Evolutionary conservation across 2,329 filamentous ascomycete genomes (phyloP), one percentile per base, ranked within the genome.

Genomic region (Pseudogymnoascus sp.): DNA sequence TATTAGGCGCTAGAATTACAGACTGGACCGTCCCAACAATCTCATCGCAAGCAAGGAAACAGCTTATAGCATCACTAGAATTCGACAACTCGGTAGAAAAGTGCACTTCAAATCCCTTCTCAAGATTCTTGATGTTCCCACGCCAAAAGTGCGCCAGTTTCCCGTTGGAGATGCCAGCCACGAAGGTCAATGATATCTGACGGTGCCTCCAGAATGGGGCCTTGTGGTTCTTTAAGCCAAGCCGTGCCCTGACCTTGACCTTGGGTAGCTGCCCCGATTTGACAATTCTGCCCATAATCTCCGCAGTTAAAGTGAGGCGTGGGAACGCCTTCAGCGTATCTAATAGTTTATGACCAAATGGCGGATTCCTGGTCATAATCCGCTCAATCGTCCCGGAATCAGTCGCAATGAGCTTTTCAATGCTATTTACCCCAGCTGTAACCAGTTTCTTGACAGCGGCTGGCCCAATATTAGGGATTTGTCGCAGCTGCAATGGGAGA

Each of bases 21-120:
- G 65, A 68, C 35, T 65, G 67, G 6, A 69, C 72, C 0, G 85
- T 87, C 1, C 85, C 85, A 2, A 87, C 90, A 69, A 97, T 88
- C 47, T 91, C 87, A 75, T 97, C 93, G 68, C 93, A 97, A 74
- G 90, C 89, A 60, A 93, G 79, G 71, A 87, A 85, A 65, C 86
- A 90, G 23, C 80, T 80, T 35, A 95, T 82, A 2, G 80, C 76
- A 64, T 88, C 83, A 17, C 83, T 81, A 0, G 78, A 72, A 4
- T 77, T 77, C 1, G 74, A 80, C 19, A 91, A 72, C 0, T 82
- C 76, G 0, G 86, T 82, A 19, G 76, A 82, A 66, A 88, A 87
- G 0, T 79, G 74, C 1, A 92, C 71, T 9, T 86, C 82, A 23
- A 80, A 70, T 6, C 78, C 78, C 28, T 87, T 83, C 0, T 82